These are phyloP conservation scores for Letharia lupina DNA, from an alignment of 495 filamentous ascomycete species.

Conservation along the genomic window DNA sequence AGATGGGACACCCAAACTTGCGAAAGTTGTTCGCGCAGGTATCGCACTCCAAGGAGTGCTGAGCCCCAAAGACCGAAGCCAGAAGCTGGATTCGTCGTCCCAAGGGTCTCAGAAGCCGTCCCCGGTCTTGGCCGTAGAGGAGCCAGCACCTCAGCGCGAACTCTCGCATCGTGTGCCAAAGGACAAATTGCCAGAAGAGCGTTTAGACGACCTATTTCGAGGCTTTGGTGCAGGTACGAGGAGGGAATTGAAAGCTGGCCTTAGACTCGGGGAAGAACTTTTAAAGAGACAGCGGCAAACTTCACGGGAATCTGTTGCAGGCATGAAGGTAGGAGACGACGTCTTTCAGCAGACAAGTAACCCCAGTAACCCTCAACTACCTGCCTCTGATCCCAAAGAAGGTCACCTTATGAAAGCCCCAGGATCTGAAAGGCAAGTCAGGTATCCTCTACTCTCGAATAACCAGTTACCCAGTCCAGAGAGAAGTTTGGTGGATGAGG, in stretches of 20 bases:
- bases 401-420: slow-evolving; percentile 13
- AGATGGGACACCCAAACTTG: slow-evolving; percentile 33
- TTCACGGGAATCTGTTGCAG: background rate
- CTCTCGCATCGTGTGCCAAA: background rate
- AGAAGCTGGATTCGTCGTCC: slow-evolving; percentile 16
- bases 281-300: slow-evolving; percentile 29
- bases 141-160: slow-evolving; percentile 1
- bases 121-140: background rate
- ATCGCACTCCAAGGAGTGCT: slow-evolving; percentile 41
- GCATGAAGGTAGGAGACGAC: background rate
- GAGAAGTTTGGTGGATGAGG: slow-evolving; percentile 19
- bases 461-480: slow-evolving; percentile 27
- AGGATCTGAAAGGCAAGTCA: background rate
- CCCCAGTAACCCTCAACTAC: slow-evolving; percentile 2
- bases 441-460: slow-evolving; percentile 20
- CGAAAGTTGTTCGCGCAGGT: slow-evolving; percentile 38
- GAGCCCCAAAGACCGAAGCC: slow-evolving; percentile 20
- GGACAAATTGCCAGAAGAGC: slow-evolving; percentile 27
- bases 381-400: background rate
- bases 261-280: slow-evolving; percentile 44
- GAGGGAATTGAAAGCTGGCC: slow-evolving; percentile 37
- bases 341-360: background rate
- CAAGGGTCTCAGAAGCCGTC: slow-evolving; percentile 2
- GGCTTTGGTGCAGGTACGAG: slow-evolving; percentile 38
- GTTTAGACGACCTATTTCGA: slow-evolving; percentile 37